phyloP scores from a whole-genome alignment of 805 yeast genomes.

The Candida berthetii region DNA sequence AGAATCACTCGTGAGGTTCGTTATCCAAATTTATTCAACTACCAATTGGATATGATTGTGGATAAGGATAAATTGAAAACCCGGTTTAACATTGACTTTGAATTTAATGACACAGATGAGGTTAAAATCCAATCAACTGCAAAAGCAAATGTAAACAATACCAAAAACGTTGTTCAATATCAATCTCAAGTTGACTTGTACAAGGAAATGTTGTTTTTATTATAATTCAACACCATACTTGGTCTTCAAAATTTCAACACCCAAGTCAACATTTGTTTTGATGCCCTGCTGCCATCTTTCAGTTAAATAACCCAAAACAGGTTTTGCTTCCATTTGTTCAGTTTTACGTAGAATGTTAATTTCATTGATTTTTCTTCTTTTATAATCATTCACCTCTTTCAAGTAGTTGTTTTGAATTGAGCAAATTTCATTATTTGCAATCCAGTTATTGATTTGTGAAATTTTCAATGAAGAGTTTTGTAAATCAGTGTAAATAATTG shows the following conservation, averaged over 20 bases:
- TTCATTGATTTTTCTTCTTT: slow-evolving; percentile 36
- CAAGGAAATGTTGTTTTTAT: too few relatives aligned
- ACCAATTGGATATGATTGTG: too few relatives aligned
- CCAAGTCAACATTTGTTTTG: slow-evolving; percentile 24
- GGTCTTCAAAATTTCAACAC: slow-evolving; percentile 25
- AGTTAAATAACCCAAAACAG: slow-evolving; percentile 37
- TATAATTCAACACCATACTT: neutral
- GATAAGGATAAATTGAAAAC: too few relatives aligned
- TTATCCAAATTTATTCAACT: neutral
- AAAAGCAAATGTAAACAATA: neutral
- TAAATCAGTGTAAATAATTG: slow-evolving; percentile 23
- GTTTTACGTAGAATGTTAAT: slow-evolving; percentile 34
- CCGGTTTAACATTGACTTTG: neutral
- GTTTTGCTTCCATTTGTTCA: slow-evolving; percentile 36
- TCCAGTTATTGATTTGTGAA: slow-evolving; percentile 29
- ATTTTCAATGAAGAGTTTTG: slow-evolving; percentile 31
- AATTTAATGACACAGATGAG: neutral
- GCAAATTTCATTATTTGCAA: slow-evolving; percentile 26
- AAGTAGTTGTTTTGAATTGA: slow-evolving; percentile 22
- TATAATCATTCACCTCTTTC: slow-evolving; percentile 24
- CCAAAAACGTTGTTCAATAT: too few relatives aligned
- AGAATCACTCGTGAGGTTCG: neutral
- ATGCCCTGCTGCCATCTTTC: slow-evolving; percentile 43
- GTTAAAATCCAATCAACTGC: neutral
- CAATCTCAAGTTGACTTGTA: neutral